Conservation (phyloP, 305 asterid genomes). For the Rubia balearica region DNA sequence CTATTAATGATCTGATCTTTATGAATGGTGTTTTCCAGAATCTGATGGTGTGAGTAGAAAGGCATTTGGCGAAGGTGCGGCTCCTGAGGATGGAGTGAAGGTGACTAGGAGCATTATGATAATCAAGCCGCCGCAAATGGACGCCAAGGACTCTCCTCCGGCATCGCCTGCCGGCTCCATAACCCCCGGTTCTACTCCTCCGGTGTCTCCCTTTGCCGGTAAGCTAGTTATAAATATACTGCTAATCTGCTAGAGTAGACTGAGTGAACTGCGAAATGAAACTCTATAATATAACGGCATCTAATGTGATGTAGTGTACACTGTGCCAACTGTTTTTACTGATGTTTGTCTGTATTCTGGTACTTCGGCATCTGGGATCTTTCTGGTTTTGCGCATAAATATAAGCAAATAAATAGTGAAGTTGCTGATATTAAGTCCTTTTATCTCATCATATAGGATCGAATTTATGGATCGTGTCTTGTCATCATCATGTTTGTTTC, state of each 20-base stretch:
- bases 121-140: constrained; percentile 50
- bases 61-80: constrained; percentile 39
- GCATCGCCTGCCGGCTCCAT: constrained; percentile 83
- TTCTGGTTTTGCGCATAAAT: background rate
- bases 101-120: constrained; percentile 95
- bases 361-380: background rate
- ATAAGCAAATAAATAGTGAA: background rate
- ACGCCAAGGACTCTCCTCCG: constrained; percentile 72
- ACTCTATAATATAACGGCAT: background rate
- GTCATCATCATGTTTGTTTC: background rate
- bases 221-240: constrained; percentile 23
- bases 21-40: constrained; percentile 20
- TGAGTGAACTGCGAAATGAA: background rate
- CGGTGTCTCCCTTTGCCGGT: constrained; percentile 94
- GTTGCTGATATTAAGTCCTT: background rate
- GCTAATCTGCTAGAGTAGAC: background rate
- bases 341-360: background rate
- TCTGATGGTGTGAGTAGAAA: constrained; percentile 34
- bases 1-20: constrained; percentile 1
- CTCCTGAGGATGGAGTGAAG: constrained; percentile 38
- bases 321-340: background rate
- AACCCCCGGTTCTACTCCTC: constrained; percentile 75
- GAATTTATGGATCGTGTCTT: background rate
- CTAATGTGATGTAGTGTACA: background rate
- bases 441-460: background rate